Conservation (phyloP, 176 grass and related monocot species). For the Microstegium vimineum region DNA sequence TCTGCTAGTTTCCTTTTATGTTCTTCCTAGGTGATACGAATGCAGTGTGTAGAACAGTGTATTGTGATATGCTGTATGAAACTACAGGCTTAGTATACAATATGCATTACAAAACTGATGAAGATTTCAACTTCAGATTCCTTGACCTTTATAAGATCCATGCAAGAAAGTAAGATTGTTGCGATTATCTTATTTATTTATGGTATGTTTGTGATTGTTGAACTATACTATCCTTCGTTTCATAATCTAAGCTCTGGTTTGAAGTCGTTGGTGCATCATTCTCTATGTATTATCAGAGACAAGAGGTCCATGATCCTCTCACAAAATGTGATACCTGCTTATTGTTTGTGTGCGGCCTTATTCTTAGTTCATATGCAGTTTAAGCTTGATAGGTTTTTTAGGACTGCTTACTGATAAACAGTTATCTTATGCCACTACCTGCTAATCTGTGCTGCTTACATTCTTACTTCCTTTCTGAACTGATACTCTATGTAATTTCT, state of each 20-base stretch:
- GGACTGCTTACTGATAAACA: not conserved
- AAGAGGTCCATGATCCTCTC: not conserved
- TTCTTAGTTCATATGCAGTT: not conserved
- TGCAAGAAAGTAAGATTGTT: not conserved
- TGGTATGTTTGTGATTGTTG: not conserved
- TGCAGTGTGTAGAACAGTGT: not conserved
- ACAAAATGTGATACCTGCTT: not conserved
- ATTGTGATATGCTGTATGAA: not conserved
- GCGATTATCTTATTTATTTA: not conserved
- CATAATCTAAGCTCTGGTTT: not conserved
- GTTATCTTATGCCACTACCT: not conserved
- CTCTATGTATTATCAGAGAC: not conserved
- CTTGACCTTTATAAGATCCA: not conserved
- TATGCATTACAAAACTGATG: not conserved
- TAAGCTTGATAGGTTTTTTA: not conserved
- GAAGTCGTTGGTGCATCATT: not conserved
- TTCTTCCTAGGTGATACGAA: not conserved
- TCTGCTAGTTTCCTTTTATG: conserved; percentile 8
- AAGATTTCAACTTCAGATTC: not conserved
- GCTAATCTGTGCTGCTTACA: not conserved
- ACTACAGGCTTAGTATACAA: not conserved
- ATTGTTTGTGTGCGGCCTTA: not conserved
- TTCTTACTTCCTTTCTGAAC: not conserved
- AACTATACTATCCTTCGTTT: not conserved
- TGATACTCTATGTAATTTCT: no score